Percentiles rank a stretch among this genome's conserved stretches.
Conservation (phyloP, 352 stramenopile species). For the Phytophthora idaei region DNA sequence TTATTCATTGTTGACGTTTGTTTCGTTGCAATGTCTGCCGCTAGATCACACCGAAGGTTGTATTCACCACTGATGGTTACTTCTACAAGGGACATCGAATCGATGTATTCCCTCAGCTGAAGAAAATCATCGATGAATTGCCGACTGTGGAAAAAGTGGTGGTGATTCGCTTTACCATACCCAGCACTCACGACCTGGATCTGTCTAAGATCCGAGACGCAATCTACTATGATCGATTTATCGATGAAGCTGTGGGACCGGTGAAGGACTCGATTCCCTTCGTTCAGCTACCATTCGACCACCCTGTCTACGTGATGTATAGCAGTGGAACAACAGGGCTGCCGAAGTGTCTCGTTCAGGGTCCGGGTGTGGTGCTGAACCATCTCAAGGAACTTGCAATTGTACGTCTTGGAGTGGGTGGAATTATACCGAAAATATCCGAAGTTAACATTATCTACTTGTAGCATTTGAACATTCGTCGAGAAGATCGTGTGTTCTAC, state of each 20-base stretch:
- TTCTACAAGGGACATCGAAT: constrained; percentile 68
- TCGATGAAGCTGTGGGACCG: constrained; percentile 26
- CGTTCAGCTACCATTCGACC: constrained; percentile 80
- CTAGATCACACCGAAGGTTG: not conserved
- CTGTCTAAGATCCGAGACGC: constrained; percentile 60
- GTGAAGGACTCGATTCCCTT: constrained; percentile 56
- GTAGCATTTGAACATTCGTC: constrained; percentile 70
- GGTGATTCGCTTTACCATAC: constrained; percentile 69
- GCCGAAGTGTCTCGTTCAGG: constrained; percentile 89
- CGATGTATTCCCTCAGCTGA: constrained; percentile 63
- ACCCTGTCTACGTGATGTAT: constrained; percentile 91
- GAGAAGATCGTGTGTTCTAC: constrained; percentile 78
- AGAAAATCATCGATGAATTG: constrained; percentile 65
- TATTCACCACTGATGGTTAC: not conserved
- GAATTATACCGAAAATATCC: not conserved
- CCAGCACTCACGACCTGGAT: constrained; percentile 57
- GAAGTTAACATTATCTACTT: not conserved
- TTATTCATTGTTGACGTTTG: constrained; percentile 13
- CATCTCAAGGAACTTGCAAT: constrained; percentile 84
- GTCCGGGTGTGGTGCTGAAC: constrained; percentile 74
- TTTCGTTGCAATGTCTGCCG: not conserved
- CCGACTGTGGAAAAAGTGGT: constrained; percentile 70
- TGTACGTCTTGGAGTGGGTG: constrained; percentile 34
- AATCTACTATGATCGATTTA: constrained; percentile 62
- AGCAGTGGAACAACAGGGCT: constrained; percentile 86